These are phyloP conservation scores for Akebia trifoliata DNA, from an alignment of 164 flowering plant genomes.

Conservation along the genomic window DNA sequence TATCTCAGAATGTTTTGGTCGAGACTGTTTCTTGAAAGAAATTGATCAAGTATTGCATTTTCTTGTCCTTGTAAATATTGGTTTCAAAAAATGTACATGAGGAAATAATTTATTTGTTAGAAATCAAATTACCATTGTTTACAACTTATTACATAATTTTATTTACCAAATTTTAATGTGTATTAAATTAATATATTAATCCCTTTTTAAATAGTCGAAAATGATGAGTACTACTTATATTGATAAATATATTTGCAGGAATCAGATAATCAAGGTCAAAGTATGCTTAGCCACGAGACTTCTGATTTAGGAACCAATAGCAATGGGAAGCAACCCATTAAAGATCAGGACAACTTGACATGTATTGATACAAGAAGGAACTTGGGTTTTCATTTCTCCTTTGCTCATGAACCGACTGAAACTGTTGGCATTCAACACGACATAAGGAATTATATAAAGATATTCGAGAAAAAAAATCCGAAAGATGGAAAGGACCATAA, in stretches of 20 bases:
- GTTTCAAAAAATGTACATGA: no score
- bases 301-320: slow-evolving; percentile 21
- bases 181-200: no score
- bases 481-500: slow-evolving; percentile 15
- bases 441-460: slow-evolving; percentile 37
- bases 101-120: no score
- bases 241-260: slow-evolving; percentile 20
- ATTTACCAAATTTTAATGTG: no score
- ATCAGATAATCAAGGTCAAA: slow-evolving; percentile 15
- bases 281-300: slow-evolving; percentile 8
- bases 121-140: no score
- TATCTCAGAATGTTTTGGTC: no score
- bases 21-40: no score
- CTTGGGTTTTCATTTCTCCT: slow-evolving; percentile 31
- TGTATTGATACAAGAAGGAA: slow-evolving; percentile 3
- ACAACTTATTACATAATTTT: no score
- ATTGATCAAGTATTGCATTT: no score
- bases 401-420: slow-evolving; percentile 22
- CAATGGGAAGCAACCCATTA: slow-evolving; percentile 10
- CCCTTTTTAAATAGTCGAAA: no score
- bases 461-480: slow-evolving; percentile 28
- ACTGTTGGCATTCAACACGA: slow-evolving; percentile 21
- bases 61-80: no score
- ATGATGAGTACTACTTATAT: not conserved
- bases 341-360: slow-evolving; percentile 6